Evolutionary conservation across 2,329 filamentous ascomycete genomes (phyloP).

Genomic region (Aspergillus alliaceus): DNA sequence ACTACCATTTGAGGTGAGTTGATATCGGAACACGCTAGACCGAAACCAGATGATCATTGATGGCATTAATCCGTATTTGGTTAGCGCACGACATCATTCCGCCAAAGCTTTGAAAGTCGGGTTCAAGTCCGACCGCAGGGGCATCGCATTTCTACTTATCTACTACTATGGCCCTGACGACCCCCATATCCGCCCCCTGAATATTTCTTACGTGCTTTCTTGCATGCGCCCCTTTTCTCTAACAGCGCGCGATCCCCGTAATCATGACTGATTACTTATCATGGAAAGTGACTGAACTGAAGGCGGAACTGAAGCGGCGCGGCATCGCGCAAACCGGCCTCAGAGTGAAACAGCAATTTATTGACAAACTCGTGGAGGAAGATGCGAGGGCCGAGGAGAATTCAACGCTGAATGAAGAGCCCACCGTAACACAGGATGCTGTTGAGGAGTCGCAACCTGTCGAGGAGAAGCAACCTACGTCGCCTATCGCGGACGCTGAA

Average conservation of each 20-base stretch:
- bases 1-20: neutral
- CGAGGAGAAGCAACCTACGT: constrained; percentile 5
- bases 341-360: constrained; percentile 64
- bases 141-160: too few species aligned
- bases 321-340: constrained; percentile 69
- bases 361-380: constrained; percentile 60
- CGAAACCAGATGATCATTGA: neutral
- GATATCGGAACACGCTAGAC: neutral
- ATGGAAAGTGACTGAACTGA: constrained; percentile 74
- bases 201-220: neutral
- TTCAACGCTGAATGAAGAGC: constrained; percentile 27
- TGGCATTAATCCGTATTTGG: neutral
- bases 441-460: constrained; percentile 13
- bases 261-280: constrained; percentile 55
- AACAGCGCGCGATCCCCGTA: constrained; percentile 7
- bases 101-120: constrained; percentile 6
- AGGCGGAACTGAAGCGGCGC: constrained; percentile 70
- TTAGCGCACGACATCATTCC: constrained; percentile 21
- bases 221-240: constrained; percentile 5
- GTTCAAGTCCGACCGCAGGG: constrained; percentile 13
- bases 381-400: constrained; percentile 34
- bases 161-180: constrained; percentile 13
- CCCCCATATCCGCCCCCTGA: neutral
- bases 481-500: constrained; percentile 8
- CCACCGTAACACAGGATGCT: constrained; percentile 14